Conservation (phyloP, 192 early-diverging fungal species). For the Blastocladiella britannica region DNA sequence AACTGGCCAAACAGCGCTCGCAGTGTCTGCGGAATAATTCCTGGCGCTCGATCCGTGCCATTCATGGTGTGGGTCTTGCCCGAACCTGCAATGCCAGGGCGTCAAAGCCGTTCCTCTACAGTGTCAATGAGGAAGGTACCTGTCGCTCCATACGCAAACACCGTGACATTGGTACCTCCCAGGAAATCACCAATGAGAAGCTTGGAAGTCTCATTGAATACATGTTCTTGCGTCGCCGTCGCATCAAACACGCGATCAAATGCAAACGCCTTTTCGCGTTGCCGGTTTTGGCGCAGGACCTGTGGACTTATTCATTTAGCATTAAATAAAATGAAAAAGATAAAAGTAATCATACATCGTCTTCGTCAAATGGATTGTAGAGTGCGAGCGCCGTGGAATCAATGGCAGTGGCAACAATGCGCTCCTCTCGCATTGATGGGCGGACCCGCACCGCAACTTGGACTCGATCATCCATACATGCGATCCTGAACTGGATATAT, state of each 20-base stretch:
- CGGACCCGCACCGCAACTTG: too few relatives aligned
- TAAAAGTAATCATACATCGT: too few relatives aligned
- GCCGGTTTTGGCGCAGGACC: too few relatives aligned
- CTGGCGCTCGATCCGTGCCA: conserved; percentile 2
- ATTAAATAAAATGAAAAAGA: too few relatives aligned
- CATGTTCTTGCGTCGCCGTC: background rate
- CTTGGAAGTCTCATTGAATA: background rate
- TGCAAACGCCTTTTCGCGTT: too few relatives aligned
- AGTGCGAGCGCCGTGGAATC: too few relatives aligned
- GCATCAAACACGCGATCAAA: background rate
- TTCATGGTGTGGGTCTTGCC: conserved; percentile 27
- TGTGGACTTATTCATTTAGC: too few relatives aligned
- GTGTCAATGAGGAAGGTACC: conserved; percentile 22
- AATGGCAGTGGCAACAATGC: too few relatives aligned
- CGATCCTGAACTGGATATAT: too few relatives aligned
- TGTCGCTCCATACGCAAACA: conserved; percentile 26
- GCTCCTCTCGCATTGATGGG: too few relatives aligned
- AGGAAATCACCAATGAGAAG: background rate
- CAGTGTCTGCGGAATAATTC: conserved; percentile 24
- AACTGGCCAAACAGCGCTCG: conserved; percentile 52
- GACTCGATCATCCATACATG: too few relatives aligned
- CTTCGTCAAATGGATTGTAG: too few relatives aligned
- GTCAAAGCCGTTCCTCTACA: conserved; percentile 9
- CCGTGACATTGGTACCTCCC: conserved; percentile 16
- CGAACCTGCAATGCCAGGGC: conserved; percentile 2